Conservation (phyloP, 306 rosid genomes). For the Begonia fuchsioides region DNA sequence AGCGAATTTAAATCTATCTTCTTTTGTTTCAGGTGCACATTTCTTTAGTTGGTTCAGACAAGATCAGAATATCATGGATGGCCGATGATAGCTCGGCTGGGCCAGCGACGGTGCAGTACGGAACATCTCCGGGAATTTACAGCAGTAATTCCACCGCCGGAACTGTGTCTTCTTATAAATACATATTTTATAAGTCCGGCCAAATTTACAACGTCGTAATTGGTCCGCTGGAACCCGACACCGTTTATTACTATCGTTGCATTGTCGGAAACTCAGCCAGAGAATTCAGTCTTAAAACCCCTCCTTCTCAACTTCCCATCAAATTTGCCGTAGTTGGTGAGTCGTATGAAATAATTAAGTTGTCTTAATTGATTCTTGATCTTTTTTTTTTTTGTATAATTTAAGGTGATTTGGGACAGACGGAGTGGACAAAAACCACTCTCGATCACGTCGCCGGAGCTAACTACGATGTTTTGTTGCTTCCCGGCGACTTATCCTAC, state of each 20-base stretch:
- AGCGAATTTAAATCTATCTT: neutral
- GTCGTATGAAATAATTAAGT: too few species aligned
- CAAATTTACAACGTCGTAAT: conserved; percentile 47
- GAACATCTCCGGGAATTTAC: conserved; percentile 30
- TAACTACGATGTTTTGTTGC: conserved; percentile 51
- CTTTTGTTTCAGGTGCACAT: conserved; percentile 55
- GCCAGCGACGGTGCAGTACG: conserved; percentile 29
- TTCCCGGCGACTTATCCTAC: conserved; percentile 76
- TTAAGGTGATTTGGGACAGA: conserved; percentile 84
- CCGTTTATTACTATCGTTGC: conserved; percentile 48
- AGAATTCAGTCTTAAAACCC: conserved; percentile 39
- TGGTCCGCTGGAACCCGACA: conserved; percentile 51
- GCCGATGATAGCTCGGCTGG: conserved; percentile 18
- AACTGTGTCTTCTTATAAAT: conserved; percentile 27
- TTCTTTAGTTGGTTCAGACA: conserved; percentile 51
- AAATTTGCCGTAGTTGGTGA: conserved; percentile 57
- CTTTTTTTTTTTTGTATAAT: neutral
- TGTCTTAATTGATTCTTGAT: neutral
- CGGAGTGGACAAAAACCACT: conserved; percentile 61
- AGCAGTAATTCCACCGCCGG: conserved; percentile 21
- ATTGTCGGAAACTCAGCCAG: conserved; percentile 18
- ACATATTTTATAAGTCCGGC: conserved; percentile 22
- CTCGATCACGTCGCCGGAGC: conserved; percentile 35
- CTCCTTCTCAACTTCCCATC: conserved; percentile 54
- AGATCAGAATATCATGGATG: conserved; percentile 67